Base-by-base conservation (phyloP, 768 basidiomycete genomes). In the Rhodosporidiobolus sp. region DNA sequence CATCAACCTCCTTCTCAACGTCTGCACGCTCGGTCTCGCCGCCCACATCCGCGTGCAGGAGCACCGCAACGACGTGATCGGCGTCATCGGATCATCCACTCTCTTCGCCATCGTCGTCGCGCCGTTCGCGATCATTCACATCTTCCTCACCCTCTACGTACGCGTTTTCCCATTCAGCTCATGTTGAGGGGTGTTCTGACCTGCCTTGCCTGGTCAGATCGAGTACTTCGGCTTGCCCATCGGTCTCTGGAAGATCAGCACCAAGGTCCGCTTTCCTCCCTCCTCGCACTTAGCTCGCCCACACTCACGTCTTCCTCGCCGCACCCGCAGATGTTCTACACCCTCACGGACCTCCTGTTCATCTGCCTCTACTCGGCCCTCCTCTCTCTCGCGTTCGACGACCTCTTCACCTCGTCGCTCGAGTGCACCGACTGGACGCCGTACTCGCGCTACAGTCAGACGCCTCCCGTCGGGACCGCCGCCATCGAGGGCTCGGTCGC, bases 191-290 rank as follows among this genome's bases (percentile, higher is more conserved):
- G 12, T 19, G 28, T 35, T 34, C 76, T 64, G 56, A 74, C 76
- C 38, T 14, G 46, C 46, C 76, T 57, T 6, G 71, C 22, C 28
- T 58, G 66, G 67, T 34, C 78, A 94, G 92, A 84, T 93, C 67
- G 93, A 95, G 82, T 96, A 96, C 82, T 94, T 94, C 78, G 90
- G 93, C 52, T 87, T 89, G 48, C 93, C 94, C 11, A 83, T 95
- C 32, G 94, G 93, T n/a, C 83, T 95, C 43, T 95, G 94, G 94
- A 85, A 86, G 63, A 92, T 93, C 45, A 91, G 91, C 45, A 87
- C 84, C 61, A 94, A 94, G 81, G 86, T 94, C 35, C 45, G 64
- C 19, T 8, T 17, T 0, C 34, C 4, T 43, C 48, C 46, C 0
- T 24, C n/a, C 48, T 34, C 52, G 72, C 54, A 35, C 62, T 20